Conservation (phyloP, 2,329 filamentous ascomycete genomes). For the Dothidotthia symphoricarpi region DNA sequence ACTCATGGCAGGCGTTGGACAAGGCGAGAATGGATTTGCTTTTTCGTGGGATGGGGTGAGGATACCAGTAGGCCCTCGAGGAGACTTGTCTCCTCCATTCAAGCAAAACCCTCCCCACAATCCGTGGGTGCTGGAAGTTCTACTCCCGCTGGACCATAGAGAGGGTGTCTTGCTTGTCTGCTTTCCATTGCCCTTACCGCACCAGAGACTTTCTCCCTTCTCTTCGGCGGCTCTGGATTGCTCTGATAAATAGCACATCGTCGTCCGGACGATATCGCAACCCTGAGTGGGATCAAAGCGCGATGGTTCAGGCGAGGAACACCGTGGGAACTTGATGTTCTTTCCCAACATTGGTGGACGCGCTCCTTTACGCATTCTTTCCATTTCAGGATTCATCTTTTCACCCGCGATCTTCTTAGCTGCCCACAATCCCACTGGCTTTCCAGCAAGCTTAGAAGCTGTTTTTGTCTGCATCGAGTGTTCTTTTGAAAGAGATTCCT, state of each 20-base stretch:
- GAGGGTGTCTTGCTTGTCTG: conserved; percentile 34
- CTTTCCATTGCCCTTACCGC: conserved; percentile 44
- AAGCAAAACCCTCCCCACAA: conserved; percentile 76
- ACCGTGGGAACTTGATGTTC: conserved; percentile 77
- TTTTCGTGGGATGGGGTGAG: conserved; percentile 49
- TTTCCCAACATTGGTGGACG: conserved; percentile 84
- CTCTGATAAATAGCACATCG: conserved; percentile 53
- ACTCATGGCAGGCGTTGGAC: conserved; percentile 35
- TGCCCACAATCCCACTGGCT: conserved; percentile 43
- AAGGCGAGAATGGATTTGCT: conserved; percentile 45
- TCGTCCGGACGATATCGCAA: conserved; percentile 49
- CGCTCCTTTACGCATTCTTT: conserved; percentile 58
- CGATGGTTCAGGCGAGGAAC: conserved; percentile 78
- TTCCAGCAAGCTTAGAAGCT: conserved; percentile 17
- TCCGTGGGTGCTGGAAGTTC: conserved; percentile 59
- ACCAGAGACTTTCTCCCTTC: conserved; percentile 59
- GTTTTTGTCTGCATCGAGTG: conserved; percentile 37
- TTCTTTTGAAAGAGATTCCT: conserved; percentile 32
- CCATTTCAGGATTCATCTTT: conserved; percentile 45
- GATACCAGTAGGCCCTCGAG: conserved; percentile 49
- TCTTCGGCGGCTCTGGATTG: conserved; percentile 46
- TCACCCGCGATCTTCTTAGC: conserved; percentile 28
- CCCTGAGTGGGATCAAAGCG: conserved; percentile 76
- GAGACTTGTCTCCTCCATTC: conserved; percentile 41
- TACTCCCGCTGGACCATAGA: conserved; percentile 37